Evolutionary conservation across 2,329 filamentous ascomycete genomes (phyloP), one percentile per base, ranked within the genome.

Genomic region (Rutstroemia sp.): DNA sequence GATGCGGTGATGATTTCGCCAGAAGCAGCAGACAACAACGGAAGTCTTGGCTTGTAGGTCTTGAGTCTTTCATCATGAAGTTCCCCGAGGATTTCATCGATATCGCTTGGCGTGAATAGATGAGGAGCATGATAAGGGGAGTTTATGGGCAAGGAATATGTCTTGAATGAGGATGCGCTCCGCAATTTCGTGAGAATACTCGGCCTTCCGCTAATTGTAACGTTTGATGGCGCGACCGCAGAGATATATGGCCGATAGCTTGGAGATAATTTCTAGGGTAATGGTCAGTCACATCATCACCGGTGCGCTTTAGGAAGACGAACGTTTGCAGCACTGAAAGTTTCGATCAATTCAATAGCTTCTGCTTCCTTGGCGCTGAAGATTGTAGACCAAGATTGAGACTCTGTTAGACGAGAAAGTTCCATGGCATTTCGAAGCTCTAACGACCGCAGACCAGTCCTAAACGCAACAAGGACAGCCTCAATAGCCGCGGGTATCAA

Each of bases 101-200:
- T 58, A 45, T 68, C 65, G 2, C 52, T 48, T 4, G 41, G 18
- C 18, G 52, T 58, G 54, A 62, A 69, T 9, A 69, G 56, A 58
- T 69, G 67, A 3, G 62, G 53, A 9, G 67, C 66, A 58, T 69
- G 67, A 52, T 65, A 68, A 14, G 66, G 67, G 6, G 56, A 66
- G 19, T 59, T 59, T 14, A 63, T 61, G 7, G 56, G 49, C 21
- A 64, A 50, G 39, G 56, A 59, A 44, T 44, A 44, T 18, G 41
- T 19, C n/a, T 12, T 44, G 41, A 44, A 21, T 19, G 41, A 18
- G n/a, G 41, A 19, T 19, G 10, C 19, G 21, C n/a, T 30, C 23
- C 18, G 23, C 27, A 49, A 16, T 27, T n/a, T 27, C 27, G n/a
- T n/a, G n/a, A 49, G 46, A 8, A 27, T 34, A 34, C 46, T 49